phyloP scores from a whole-genome alignment of 1,284 basidiomycete species.

The Apiotrichum mycotoxinovorans region DNA sequence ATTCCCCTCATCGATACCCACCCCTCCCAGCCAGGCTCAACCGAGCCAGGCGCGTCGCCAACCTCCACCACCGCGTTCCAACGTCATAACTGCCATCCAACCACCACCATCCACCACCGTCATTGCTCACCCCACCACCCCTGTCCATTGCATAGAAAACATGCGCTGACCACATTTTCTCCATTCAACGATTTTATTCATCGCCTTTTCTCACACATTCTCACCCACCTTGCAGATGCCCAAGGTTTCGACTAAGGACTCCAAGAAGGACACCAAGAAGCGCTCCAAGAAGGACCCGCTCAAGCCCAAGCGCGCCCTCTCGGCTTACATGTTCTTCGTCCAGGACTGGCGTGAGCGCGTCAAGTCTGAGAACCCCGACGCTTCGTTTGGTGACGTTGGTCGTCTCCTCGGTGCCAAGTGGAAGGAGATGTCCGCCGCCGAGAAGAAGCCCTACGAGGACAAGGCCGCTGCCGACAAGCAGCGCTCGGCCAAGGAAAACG shows the following conservation, averaged over 20 bases:
- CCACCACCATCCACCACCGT: not conserved
- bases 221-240: slow-evolving; percentile 53
- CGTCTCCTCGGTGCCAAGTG: slow-evolving; percentile 84
- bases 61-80: not conserved
- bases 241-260: slow-evolving; percentile 62
- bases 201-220: not conserved
- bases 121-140: not conserved
- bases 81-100: not conserved
- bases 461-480: slow-evolving; percentile 81
- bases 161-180: not conserved
- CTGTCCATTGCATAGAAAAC: not conserved
- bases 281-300: slow-evolving; percentile 45
- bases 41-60: not conserved
- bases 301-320: slow-evolving; percentile 61
- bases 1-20: not conserved
- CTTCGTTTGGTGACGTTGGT: slow-evolving; percentile 87
- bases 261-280: slow-evolving; percentile 60
- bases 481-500: slow-evolving; percentile 61
- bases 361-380: slow-evolving; percentile 92
- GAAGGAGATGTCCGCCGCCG: slow-evolving; percentile 77
- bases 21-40: not conserved
- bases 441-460: slow-evolving; percentile 91
- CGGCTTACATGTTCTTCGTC: slow-evolving; percentile 98
- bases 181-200: slow-evolving; percentile 3
- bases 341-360: slow-evolving; percentile 93